Evolutionary conservation across 306 rosid genomes (phyloP).

Genomic region (Quercus parvula): DNA sequence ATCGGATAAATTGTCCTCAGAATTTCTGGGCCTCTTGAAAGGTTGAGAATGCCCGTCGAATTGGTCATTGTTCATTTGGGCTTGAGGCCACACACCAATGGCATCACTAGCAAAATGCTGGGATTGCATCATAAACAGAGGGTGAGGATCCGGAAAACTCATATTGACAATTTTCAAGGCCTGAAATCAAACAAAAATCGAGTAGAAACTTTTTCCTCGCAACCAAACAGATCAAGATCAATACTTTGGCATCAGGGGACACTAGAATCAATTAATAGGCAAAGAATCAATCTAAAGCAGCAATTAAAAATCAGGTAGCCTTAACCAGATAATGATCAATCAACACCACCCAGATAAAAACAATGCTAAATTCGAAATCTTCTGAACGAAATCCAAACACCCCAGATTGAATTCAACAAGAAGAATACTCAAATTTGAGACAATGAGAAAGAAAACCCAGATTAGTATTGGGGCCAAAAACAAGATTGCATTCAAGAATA

Average conservation of each 20-base stretch:
- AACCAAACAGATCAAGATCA: constrained; percentile 18
- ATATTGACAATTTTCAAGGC: constrained; percentile 22
- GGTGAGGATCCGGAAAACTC: constrained; percentile 55
- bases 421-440: constrained; percentile 16
- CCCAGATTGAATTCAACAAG: constrained; percentile 17
- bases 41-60: constrained; percentile 41
- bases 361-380: not conserved
- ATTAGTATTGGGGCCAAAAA: not conserved
- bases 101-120: constrained; percentile 46
- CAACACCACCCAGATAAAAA: not conserved
- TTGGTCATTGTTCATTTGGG: constrained; percentile 35
- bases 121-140: constrained; percentile 40
- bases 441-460: constrained; percentile 5
- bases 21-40: constrained; percentile 56
- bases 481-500: not conserved
- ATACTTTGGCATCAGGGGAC: not conserved
- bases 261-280: not conserved
- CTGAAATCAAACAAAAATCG: constrained; percentile 6
- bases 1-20: constrained; percentile 40
- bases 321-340: not conserved
- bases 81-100: constrained; percentile 55
- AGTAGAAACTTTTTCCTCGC: not conserved
- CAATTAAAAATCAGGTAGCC: not conserved
- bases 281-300: not conserved
- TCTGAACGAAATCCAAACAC: not conserved